Evolutionary conservation across 1,284 basidiomycete species (phyloP).

Genomic region (Filobasidium uniguttulatum): DNA sequence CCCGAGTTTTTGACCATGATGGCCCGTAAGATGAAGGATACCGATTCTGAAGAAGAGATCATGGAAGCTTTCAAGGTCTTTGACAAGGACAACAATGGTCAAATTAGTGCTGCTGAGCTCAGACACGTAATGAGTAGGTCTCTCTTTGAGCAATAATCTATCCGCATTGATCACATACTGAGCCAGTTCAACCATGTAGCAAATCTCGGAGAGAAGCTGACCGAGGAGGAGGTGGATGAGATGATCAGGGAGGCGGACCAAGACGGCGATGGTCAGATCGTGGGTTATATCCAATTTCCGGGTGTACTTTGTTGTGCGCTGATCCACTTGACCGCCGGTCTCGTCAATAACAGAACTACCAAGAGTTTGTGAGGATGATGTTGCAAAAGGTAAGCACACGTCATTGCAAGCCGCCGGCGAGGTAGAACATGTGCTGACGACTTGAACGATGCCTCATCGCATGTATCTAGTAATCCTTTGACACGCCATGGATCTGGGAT

Average conservation of each 20-base stretch:
- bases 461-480: too few species aligned
- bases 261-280: conserved; percentile 80
- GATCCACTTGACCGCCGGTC: not conserved
- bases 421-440: too few species aligned
- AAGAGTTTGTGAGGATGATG: conserved; percentile 45
- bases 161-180: not conserved
- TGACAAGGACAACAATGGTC: conserved; percentile 52
- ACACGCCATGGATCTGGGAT: too few species aligned
- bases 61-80: conserved; percentile 53
- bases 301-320: not conserved
- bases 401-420: too few species aligned
- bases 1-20: conserved; percentile 91
- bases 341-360: conserved; percentile 32
- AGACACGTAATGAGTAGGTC: conserved; percentile 84
- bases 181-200: conserved; percentile 18
- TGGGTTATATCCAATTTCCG: conserved; percentile 12
- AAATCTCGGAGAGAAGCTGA: conserved; percentile 71
- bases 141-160: not conserved
- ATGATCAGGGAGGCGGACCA: conserved; percentile 98
- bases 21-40: conserved; percentile 90
- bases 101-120: conserved; percentile 54
- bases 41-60: conserved; percentile 61
- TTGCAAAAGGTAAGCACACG: conserved; percentile 23
- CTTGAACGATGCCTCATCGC: too few species aligned
- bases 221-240: conserved; percentile 86